phyloP scores from a whole-genome alignment of 352 stramenopile species.

The Thalassiosira pacifica region DNA sequence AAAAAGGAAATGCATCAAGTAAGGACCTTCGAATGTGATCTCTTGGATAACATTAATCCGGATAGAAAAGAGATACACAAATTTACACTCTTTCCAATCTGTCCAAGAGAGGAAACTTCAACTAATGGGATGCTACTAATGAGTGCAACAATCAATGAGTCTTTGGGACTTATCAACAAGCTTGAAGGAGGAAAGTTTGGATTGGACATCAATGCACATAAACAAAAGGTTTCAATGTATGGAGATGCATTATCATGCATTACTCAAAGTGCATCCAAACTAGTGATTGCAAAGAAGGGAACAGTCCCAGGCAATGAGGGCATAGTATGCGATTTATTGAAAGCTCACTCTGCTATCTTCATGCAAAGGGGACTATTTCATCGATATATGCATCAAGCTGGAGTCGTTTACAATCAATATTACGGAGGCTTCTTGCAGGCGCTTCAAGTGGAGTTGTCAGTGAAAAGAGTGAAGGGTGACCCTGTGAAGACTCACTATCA shows the following conservation, averaged over 20 bases:
- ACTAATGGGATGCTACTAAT: background rate
- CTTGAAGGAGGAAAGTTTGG: background rate
- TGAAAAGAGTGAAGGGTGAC: conserved; percentile 1
- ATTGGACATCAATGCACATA: background rate
- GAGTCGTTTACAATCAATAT: background rate
- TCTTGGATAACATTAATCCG: background rate
- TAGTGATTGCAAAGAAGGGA: background rate
- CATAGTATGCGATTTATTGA: background rate
- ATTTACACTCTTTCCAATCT: background rate
- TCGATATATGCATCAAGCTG: conserved; percentile 17
- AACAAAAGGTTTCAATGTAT: background rate
- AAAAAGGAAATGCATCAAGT: background rate
- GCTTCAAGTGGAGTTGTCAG: background rate
- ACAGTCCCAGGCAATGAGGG: background rate
- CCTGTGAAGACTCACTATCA: background rate
- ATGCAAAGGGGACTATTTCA: conserved; percentile 13
- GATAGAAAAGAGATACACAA: background rate
- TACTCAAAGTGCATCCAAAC: background rate
- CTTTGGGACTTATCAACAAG: conserved; percentile 5
- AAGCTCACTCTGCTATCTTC: background rate
- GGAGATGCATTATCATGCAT: background rate
- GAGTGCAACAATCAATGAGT: background rate
- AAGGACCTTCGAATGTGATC: background rate
- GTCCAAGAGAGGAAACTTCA: conserved; percentile 1
- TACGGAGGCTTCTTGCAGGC: conserved; percentile 14